Conservation (phyloP, 2,329 filamentous ascomycete genomes). For the Microsporum ferrugineum region DNA sequence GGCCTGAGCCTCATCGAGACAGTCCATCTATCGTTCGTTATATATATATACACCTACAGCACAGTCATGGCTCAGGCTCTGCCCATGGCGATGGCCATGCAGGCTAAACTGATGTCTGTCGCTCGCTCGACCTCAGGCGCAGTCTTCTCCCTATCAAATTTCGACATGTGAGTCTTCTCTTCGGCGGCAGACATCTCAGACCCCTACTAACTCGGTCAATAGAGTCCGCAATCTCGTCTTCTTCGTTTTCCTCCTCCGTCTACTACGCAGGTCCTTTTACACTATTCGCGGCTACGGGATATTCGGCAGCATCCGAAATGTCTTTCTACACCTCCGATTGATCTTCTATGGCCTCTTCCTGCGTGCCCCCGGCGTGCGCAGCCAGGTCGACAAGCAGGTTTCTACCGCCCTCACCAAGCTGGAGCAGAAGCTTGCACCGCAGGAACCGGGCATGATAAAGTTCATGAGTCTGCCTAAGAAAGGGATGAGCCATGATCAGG, state of each 20-base stretch:
- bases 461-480: constrained; percentile 69
- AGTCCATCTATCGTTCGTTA: not conserved
- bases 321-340: constrained; percentile 61
- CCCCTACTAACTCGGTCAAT: not conserved
- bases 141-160: constrained; percentile 27
- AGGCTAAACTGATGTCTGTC: constrained; percentile 34
- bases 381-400: constrained; percentile 75
- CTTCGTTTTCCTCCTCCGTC: constrained; percentile 73
- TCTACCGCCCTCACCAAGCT: constrained; percentile 67
- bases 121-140: constrained; percentile 23
- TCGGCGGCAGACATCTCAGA: not conserved
- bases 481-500: constrained; percentile 67
- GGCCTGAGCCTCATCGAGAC: not conserved
- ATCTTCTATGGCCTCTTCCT: constrained; percentile 77
- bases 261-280: constrained; percentile 67
- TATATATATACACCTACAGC: not conserved
- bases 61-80: not conserved
- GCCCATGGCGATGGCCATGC: constrained; percentile 17
- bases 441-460: constrained; percentile 56
- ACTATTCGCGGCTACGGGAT: constrained; percentile 82
- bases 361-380: constrained; percentile 71
- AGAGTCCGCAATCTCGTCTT: constrained; percentile 82
- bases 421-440: constrained; percentile 70
- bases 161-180: constrained; percentile 32
- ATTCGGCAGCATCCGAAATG: constrained; percentile 62